Percentiles rank a stretch among this genome's conserved stretches.
These are phyloP conservation scores for Metschnikowia aberdeeniae DNA, from an alignment of 805 yeast genomes.

Conservation along the genomic window DNA sequence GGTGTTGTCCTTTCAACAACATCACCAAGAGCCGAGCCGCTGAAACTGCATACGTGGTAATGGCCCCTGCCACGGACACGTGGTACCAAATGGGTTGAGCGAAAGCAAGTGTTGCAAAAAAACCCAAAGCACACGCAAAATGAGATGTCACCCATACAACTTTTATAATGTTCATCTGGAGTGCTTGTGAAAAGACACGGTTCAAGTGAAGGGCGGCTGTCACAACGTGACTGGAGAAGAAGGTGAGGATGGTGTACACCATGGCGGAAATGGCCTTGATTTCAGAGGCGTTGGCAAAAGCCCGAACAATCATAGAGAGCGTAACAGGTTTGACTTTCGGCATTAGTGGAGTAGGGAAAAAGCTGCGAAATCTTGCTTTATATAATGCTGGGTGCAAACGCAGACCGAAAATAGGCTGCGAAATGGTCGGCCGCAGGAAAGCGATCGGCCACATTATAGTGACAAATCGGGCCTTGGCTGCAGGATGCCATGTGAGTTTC, in stretches of 20 bases:
- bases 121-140: slow-evolving; percentile 12
- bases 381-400: slow-evolving; percentile 5
- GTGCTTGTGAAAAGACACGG: not conserved
- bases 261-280: slow-evolving; percentile 1
- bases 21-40: slow-evolving; percentile 9
- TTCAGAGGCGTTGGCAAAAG: slow-evolving; percentile 11
- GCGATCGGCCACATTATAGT: too few species aligned
- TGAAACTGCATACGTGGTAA: slow-evolving; percentile 14
- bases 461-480: too few species aligned
- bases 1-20: slow-evolving; percentile 4
- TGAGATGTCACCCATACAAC: slow-evolving; percentile 13
- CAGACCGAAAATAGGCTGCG: not conserved
- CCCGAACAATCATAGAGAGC: slow-evolving; percentile 11
- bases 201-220: not conserved
- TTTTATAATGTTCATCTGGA: slow-evolving; percentile 9
- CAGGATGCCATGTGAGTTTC: too few species aligned
- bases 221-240: too few species aligned
- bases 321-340: slow-evolving; percentile 14
- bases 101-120: slow-evolving; percentile 5
- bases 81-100: slow-evolving; percentile 7
- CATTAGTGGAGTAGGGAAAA: slow-evolving; percentile 3
- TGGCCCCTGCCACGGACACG: slow-evolving; percentile 13
- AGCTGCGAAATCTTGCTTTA: not conserved
- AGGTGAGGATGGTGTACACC: too few species aligned
- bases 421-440: too few species aligned